Evolutionary conservation across 164 flowering plant genomes (phyloP).

Genomic region (Vitis vinifera): ASM3070453v1 NC_081810.1:2077001-2077500

Average conservation of each 20-base stretch:
- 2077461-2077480: too few species aligned
- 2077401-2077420: background rate
- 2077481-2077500: too few species aligned
- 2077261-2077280: slow-evolving; percentile 72
- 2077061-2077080: slow-evolving; percentile 87
- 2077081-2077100: slow-evolving; percentile 44
- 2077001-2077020: slow-evolving; percentile 77
- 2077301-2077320: slow-evolving; percentile 87
- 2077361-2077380: slow-evolving; percentile 99
- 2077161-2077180: background rate
- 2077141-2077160: slow-evolving; percentile 61
- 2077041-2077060: slow-evolving; percentile 95
- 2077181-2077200: background rate
- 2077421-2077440: background rate
- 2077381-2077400: slow-evolving; percentile 88
- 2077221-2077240: slow-evolving; percentile 1
- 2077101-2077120: slow-evolving; percentile 58
- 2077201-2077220: background rate
- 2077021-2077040: slow-evolving; percentile 82
- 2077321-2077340: slow-evolving; percentile 99
- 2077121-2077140: slow-evolving; percentile 96
- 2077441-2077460: background rate
- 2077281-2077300: slow-evolving; percentile 90
- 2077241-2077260: slow-evolving; percentile 70
- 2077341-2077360: slow-evolving; percentile 94